A percentile compares a stretch with the other conserved stretches of the same genome.
phyloP scores from a whole-genome alignment of 2,329 filamentous ascomycete species.

The Madurella mycetomatis region DNA sequence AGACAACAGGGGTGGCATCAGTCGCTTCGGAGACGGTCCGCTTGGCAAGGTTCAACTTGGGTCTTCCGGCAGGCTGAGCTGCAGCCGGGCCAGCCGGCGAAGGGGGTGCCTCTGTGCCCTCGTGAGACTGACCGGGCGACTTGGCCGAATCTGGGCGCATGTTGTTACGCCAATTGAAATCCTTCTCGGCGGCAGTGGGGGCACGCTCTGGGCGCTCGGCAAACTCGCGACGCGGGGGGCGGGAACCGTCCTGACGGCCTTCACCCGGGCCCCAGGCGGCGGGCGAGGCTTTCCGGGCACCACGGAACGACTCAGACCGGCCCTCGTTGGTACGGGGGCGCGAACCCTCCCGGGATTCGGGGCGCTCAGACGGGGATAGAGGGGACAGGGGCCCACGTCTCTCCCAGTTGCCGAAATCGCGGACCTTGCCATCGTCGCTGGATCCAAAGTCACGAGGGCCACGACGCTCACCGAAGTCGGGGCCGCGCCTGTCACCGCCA shows the following conservation, averaged over 20 bases:
- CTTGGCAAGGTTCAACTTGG: slow-evolving; percentile 84
- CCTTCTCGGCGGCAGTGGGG: slow-evolving; percentile 84
- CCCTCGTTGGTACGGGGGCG: slow-evolving; percentile 54
- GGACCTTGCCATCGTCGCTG: slow-evolving; percentile 65
- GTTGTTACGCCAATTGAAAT: slow-evolving; percentile 85
- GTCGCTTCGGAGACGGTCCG: slow-evolving; percentile 76
- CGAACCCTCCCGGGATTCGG: slow-evolving; percentile 51
- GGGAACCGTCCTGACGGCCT: slow-evolving; percentile 57
- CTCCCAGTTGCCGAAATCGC: slow-evolving; percentile 89
- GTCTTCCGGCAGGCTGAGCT: slow-evolving; percentile 56
- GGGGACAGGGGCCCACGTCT: slow-evolving; percentile 88
- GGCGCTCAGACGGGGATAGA: slow-evolving; percentile 48
- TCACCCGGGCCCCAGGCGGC: slow-evolving; percentile 66
- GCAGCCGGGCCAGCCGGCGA: slow-evolving; percentile 54
- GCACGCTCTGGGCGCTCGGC: slow-evolving; percentile 60
- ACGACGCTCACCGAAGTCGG: slow-evolving; percentile 61
- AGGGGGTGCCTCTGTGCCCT: slow-evolving; percentile 70
- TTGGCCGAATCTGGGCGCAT: slow-evolving; percentile 79
- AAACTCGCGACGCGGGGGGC: slow-evolving; percentile 74
- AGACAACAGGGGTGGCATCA: slow-evolving; percentile 47
- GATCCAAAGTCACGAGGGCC: slow-evolving; percentile 60
- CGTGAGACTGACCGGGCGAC: slow-evolving; percentile 63
- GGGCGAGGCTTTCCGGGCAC: slow-evolving; percentile 63
- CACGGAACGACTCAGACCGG: slow-evolving; percentile 54
- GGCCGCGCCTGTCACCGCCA: slow-evolving; percentile 43